Evolutionary conservation across 768 basidiomycete genomes (phyloP).

Genomic region (Cystobasidium ongulense): DNA sequence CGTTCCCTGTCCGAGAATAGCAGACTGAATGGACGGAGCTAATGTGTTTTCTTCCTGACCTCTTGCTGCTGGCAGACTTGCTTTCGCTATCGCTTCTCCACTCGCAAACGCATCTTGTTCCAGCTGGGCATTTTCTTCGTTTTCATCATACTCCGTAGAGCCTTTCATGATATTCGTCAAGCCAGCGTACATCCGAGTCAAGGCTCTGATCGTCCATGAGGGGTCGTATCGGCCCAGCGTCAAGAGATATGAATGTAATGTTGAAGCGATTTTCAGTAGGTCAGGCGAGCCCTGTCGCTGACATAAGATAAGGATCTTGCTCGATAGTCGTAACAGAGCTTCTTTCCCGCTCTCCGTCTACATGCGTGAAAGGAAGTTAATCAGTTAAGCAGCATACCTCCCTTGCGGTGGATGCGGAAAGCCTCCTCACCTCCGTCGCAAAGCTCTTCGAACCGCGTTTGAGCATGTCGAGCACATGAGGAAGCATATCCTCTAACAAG

Average conservation of each 20-base stretch:
- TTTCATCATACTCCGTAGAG: constrained; percentile 32
- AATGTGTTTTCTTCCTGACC: neutral
- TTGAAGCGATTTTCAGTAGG: constrained; percentile 45
- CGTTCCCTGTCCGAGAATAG: neutral
- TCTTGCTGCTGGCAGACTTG: neutral
- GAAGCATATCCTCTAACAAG: constrained; percentile 80
- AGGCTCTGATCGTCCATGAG: constrained; percentile 84
- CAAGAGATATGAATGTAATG: constrained; percentile 66
- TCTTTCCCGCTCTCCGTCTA: constrained; percentile 66
- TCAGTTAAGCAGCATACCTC: neutral
- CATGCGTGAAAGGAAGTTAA: neutral
- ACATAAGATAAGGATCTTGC: constrained; percentile 65
- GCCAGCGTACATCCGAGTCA: constrained; percentile 67
- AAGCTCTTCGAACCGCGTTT: constrained; percentile 71
- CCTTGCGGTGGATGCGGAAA: neutral
- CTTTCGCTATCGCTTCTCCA: constrained; percentile 18
- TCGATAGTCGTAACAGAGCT: constrained; percentile 73
- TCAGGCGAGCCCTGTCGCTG: constrained; percentile 50
- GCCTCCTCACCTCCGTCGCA: constrained; percentile 55
- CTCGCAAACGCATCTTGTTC: constrained; percentile 23
- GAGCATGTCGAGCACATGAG: constrained; percentile 76
- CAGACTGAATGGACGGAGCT: neutral
- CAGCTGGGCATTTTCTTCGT: neutral
- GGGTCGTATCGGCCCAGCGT: constrained; percentile 77
- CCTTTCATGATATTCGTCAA: constrained; percentile 56